phyloP scores from a whole-genome alignment of 371 early-diverging fungal genomes.

The Cokeromyces recurvatus region DNA sequence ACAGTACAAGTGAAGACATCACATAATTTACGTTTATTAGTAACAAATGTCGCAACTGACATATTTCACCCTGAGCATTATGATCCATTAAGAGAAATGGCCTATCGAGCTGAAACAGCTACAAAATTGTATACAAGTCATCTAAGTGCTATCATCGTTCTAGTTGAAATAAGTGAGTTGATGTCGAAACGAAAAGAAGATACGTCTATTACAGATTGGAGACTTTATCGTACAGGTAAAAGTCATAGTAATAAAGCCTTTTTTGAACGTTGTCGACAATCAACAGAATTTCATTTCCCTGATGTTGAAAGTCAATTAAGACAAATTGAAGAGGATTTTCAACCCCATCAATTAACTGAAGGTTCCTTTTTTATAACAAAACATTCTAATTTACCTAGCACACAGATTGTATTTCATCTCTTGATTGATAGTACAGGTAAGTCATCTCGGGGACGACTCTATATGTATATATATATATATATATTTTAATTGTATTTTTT shows the following conservation, averaged over 20 bases:
- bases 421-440: conserved; percentile 51
- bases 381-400: conserved; percentile 72
- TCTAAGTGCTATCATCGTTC: conserved; percentile 59
- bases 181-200: conserved; percentile 1
- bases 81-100: conserved; percentile 52
- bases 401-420: conserved; percentile 74
- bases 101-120: conserved; percentile 68
- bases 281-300: conserved; percentile 78
- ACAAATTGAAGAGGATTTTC: conserved; percentile 49
- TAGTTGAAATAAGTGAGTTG: conserved; percentile 54
- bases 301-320: conserved; percentile 63
- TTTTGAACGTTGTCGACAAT: conserved; percentile 60
- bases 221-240: conserved; percentile 53
- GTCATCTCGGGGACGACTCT: no score
- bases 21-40: conserved; percentile 63
- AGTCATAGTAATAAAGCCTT: conserved; percentile 65
- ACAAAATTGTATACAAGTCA: conserved; percentile 64
- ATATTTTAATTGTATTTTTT: no score
- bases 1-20: conserved; percentile 68
- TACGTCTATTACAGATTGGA: conserved; percentile 24
- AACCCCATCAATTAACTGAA: conserved; percentile 37
- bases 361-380: conserved; percentile 75
- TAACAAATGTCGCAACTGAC: conserved; percentile 44
- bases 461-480: no score
- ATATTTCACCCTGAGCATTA: conserved; percentile 43